phyloP scores from a whole-genome alignment of 2,329 filamentous ascomycete species.

The Ambrosiella cleistominuta region DNA sequence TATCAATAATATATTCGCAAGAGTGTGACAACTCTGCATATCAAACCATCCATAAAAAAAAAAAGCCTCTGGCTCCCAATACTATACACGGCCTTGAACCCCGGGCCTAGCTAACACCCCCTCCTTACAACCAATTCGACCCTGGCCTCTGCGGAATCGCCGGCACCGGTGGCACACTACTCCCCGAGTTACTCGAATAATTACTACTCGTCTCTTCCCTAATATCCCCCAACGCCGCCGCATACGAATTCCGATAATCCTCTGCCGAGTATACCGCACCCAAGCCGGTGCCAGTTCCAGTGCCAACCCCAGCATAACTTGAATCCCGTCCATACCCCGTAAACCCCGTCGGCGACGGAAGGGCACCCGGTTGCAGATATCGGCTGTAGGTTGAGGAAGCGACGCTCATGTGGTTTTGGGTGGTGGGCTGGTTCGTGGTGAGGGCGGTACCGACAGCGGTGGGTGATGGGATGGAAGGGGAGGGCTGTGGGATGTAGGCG shows the following conservation, averaged over 20 bases:
- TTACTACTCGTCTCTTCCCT: conserved; percentile 18
- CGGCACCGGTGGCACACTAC: conserved; percentile 1
- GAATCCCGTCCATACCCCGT: conserved; percentile 3
- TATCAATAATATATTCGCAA: no score
- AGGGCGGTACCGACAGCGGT: conserved; percentile 6
- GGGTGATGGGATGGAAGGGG: background rate
- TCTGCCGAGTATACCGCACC: conserved; percentile 20
- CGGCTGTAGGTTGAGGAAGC: conserved; percentile 12
- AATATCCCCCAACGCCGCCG: conserved; percentile 24
- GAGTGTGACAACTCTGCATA: no score
- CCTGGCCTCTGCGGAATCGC: conserved; percentile 5
- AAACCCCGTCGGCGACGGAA: conserved; percentile 10
- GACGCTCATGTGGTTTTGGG: conserved; percentile 11
- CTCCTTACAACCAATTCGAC: conserved; percentile 8
- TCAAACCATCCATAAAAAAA: background rate
- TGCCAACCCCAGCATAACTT: conserved; percentile 13
- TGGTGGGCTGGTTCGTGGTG: conserved; percentile 5
- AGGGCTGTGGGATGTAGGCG: background rate
- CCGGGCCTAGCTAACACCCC: background rate
- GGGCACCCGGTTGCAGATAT: conserved; percentile 10
- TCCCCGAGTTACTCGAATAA: conserved; percentile 1
- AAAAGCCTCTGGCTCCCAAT: background rate
- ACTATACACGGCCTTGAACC: background rate
- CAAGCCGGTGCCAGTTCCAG: conserved; percentile 15
- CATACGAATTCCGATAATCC: conserved; percentile 28